phyloP scores from a whole-genome alignment of 2,329 filamentous ascomycete genomes.

The Diaporthe caulivora region DNA sequence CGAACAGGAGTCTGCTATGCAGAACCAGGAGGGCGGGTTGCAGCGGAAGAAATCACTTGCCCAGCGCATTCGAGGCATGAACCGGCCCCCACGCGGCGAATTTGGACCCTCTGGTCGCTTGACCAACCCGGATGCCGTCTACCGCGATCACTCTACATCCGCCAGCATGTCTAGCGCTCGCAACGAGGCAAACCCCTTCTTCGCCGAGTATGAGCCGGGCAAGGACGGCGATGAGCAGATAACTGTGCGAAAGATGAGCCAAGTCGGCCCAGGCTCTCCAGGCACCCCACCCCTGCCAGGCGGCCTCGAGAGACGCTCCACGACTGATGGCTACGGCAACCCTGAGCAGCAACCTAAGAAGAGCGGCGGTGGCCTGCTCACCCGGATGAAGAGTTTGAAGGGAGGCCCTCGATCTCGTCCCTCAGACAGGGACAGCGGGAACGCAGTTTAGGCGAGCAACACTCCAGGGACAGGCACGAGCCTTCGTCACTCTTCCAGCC shows the following conservation, averaged over 20 bases:
- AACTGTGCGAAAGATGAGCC: conserved; percentile 56
- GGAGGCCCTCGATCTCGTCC: conserved; percentile 60
- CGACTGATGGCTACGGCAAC: conserved; percentile 64
- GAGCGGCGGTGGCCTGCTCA: conserved; percentile 77
- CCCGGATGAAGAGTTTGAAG: conserved; percentile 86
- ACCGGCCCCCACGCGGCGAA: conserved; percentile 71
- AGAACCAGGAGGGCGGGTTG: conserved; percentile 68
- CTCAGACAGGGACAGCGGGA: conserved; percentile 26
- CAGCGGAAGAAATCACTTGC: conserved; percentile 95
- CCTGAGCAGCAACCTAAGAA: conserved; percentile 56
- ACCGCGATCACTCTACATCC: conserved; percentile 50
- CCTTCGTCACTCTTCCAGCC: conserved; percentile 11
- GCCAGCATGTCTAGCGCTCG: conserved; percentile 48
- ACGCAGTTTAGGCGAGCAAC: conserved; percentile 26
- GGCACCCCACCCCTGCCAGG: conserved; percentile 70
- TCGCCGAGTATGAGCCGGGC: conserved; percentile 79
- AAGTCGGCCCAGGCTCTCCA: conserved; percentile 57
- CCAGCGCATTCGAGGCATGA: conserved; percentile 89
- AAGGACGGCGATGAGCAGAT: conserved; percentile 67
- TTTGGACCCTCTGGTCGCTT: conserved; percentile 70
- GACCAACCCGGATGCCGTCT: conserved; percentile 66
- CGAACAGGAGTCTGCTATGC: conserved; percentile 76
- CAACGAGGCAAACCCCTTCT: conserved; percentile 81
- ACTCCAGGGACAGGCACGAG: background rate
- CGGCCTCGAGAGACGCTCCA: conserved; percentile 73